Base-by-base conservation (phyloP, 257 asterid species). In the Solanum peruvianum region DNA sequence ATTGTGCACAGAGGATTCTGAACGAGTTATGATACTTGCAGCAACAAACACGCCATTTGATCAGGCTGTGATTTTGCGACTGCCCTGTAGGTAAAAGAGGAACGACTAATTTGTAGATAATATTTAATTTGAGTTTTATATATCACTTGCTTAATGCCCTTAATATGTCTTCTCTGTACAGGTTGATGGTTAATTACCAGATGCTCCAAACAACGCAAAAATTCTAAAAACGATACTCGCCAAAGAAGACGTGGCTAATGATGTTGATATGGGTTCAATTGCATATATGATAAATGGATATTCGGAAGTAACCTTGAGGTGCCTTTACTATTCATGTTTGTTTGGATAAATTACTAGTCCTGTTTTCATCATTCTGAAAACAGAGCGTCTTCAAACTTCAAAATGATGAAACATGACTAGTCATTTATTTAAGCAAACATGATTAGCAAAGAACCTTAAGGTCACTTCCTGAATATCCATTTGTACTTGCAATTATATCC, bases 281-380 rank as follows among this genome's bases (percentile, higher is more conserved):
- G 98, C 98, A 31, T 91, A 89, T 86, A 92, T 94, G 97, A 92
- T 96, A 2, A 95, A 96, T 47, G 99, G 98, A 49, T 96, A 96
- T 89, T 96, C 99, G 8, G 98, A 92, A 96, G 99, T 85, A 98
- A 96, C 91, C 97, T 96, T 47, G 94, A 95, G 98, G 99, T 96
- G 75, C 80, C 29, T 23, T 76, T 72, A 27, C 37, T 71, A 44
- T 72, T 27, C 35, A 5, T 83, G 14, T 84, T 87, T 58, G 14
- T 29, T 80, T 72, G 42, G 86, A 52, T 77, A 44, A 80, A 23
- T 41, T 21, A 67, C 56, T 4, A 39, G 66, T 25, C 87, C 69
- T 84, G 82, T 29, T 87, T 41, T 15, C 58, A 56, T 82, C 73
- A 41, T 85, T 42, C 33, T 45, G 23, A 49, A 35, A 35, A 35